Percentiles rank a stretch among this genome's conserved stretches.
phyloP scores from a whole-genome alignment of 805 yeast species.

The Phaffomyces thermotolerans region DNA sequence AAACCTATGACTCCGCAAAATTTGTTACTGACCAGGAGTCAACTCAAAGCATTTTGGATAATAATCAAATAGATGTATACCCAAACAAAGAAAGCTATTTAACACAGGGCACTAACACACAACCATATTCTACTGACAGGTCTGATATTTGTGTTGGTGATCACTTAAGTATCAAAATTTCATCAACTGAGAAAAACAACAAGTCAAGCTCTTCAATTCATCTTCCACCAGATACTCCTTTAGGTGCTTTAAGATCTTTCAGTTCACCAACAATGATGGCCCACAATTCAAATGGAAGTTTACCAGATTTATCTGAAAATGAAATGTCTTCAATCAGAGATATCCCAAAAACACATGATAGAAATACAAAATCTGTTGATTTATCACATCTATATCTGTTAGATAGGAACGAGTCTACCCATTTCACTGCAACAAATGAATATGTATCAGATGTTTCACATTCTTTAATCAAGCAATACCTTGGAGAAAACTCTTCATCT shows the following conservation, averaged over 20 bases:
- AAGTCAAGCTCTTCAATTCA: no score
- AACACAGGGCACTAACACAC: not conserved
- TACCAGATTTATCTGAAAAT: not conserved
- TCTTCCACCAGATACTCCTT: constrained; percentile 14
- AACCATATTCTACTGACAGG: no score
- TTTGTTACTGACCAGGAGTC: constrained; percentile 2
- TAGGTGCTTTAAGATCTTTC: constrained; percentile 17
- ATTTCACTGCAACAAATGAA: constrained; percentile 32
- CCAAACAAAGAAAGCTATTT: no score
- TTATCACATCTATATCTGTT: constrained; percentile 34
- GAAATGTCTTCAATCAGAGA: not conserved
- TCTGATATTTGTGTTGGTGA: no score
- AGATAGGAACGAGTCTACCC: constrained; percentile 27
- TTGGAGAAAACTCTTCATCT: constrained; percentile 40
- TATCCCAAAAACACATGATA: constrained; percentile 11
- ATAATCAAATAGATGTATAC: no score
- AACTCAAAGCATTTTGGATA: not conserved
- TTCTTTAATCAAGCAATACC: constrained; percentile 41
- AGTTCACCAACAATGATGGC: constrained; percentile 9
- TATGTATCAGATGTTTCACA: constrained; percentile 45
- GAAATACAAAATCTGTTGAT: constrained; percentile 32
- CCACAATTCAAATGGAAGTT: constrained; percentile 1
- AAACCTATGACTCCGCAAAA: constrained; percentile 5
- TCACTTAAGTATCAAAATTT: no score
- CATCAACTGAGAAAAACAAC: no score